phyloP scores from a whole-genome alignment of 23 red algal genomes.

The Cyanidioschyzon merolae region DNA sequence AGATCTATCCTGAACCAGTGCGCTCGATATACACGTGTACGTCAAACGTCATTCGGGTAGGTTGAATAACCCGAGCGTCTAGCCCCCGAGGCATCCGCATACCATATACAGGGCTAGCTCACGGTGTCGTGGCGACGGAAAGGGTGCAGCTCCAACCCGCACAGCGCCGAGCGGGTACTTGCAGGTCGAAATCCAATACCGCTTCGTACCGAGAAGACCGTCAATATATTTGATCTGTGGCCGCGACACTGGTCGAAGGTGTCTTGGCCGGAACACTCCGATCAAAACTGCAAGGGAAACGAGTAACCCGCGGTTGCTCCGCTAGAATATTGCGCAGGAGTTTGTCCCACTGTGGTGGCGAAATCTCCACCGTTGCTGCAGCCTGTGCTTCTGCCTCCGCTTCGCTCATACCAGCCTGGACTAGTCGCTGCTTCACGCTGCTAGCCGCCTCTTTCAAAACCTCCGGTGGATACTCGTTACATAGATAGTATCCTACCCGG shows the following conservation, averaged over 20 bases:
- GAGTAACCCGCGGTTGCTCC: conserved; percentile 72
- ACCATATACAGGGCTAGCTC: too few species aligned
- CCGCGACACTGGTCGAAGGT: neutral
- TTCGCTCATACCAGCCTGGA: conserved; percentile 29
- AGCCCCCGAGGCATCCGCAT: too few species aligned
- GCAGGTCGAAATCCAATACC: too few species aligned
- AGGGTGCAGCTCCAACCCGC: too few species aligned
- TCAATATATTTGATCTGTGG: neutral
- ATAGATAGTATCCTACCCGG: conserved; percentile 89
- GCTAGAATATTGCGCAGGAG: conserved; percentile 60
- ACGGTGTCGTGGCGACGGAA: too few species aligned
- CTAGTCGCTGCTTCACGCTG: neutral
- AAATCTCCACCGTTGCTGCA: neutral
- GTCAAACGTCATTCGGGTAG: too few species aligned
- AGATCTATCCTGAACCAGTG: too few species aligned
- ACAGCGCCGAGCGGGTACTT: too few species aligned
- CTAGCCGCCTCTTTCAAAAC: neutral
- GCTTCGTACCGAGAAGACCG: too few species aligned
- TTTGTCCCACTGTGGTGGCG: conserved; percentile 20
- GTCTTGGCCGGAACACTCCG: neutral
- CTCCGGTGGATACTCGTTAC: conserved; percentile 59
- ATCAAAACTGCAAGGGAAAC: conserved; percentile 90
- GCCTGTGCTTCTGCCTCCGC: conserved; percentile 38
- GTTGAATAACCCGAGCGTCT: too few species aligned
- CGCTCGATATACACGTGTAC: too few species aligned